Evolutionary conservation across 2,329 filamentous ascomycete species (phyloP), one percentile per base, ranked within the genome.

Genomic region (Colletotrichum lini): DNA sequence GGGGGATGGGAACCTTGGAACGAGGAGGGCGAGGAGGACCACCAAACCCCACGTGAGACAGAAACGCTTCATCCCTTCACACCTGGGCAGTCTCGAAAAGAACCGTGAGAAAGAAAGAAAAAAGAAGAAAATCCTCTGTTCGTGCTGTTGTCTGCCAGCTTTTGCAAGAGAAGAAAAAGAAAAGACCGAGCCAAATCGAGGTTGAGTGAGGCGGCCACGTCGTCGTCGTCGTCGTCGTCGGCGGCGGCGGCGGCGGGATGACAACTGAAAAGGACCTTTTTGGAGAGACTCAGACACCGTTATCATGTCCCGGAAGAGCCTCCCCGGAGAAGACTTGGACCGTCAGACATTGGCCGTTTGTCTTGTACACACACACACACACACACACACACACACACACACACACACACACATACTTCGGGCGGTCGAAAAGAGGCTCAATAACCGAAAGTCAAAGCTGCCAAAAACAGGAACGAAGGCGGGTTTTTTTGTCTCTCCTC

Each of bases 401-500:
- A 16, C 35, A 40, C 18, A n/a, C 30, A 40, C 12, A 30, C 18
- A n/a, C 30, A 26, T 26, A 26, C 26, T 26, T 26, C 26, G 26
- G 26, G 47, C 44, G 30, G 45, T 62, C 47, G 49, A 53, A 30
- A 70, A 66, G 16, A 35, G 67, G 54, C 54, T 59, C 67, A 60
- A 54, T 56, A n/a, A 30, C 67, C 67, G 67, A 65, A 38, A 23
- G 45, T 40, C 26, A 40, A 30, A 15, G 61, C 30, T 59, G 47
- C 18, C 42, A 30, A 54, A 47, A 38, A 54, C 40, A 47, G 54
- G 47, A 40, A 54, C 40, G 52, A 30, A 8, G 30, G 30, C 30
- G 30, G 30, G 5, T 1, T 30, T 30, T 30, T 21, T 7, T 66
- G 62, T 70, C 47, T 70, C 53, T 57, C 53, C 35, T 13, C 30